Percentiles rank a stretch among this genome's conserved stretches.
phyloP scores from a whole-genome alignment of 805 yeast genomes.

The Metschnikowia picachoensis region DNA sequence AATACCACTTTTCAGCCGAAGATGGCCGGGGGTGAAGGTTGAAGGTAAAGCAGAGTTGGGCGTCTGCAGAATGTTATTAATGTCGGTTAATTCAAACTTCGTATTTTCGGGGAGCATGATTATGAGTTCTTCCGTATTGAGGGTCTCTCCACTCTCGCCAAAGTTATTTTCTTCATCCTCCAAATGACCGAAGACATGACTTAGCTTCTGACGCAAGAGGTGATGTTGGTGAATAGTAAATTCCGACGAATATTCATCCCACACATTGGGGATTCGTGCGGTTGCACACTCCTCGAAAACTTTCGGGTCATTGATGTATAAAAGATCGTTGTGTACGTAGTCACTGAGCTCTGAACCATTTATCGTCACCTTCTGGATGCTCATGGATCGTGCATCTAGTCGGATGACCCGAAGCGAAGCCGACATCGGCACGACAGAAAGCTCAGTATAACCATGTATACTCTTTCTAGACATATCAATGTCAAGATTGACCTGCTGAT shows the following conservation, averaged over 20 bases:
- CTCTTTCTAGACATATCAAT: constrained; percentile 63
- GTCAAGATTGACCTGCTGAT: constrained; percentile 78
- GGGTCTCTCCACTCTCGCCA: constrained; percentile 17
- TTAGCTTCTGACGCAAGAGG: constrained; percentile 48
- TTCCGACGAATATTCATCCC: constrained; percentile 42
- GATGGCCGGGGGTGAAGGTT: constrained; percentile 32
- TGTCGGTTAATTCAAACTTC: constrained; percentile 56
- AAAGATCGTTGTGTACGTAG: constrained; percentile 53
- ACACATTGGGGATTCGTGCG: constrained; percentile 27
- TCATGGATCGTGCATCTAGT: constrained; percentile 78
- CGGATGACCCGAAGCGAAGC: constrained; percentile 53
- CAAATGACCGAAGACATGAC: constrained; percentile 49
- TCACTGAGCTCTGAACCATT: constrained; percentile 52
- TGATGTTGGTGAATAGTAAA: constrained; percentile 55
- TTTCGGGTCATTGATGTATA: constrained; percentile 36
- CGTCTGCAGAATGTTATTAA: constrained; percentile 20
- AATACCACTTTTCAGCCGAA: constrained; percentile 33
- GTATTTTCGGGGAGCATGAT: constrained; percentile 64
- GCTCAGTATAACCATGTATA: constrained; percentile 73
- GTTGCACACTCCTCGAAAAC: constrained; percentile 26
- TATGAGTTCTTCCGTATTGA: constrained; percentile 60
- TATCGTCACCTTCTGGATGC: constrained; percentile 58
- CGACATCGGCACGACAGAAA: constrained; percentile 72
- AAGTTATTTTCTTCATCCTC: constrained; percentile 25
- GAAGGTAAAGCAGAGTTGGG: constrained; percentile 30